Evolutionary conservation across 2,329 filamentous ascomycete species (phyloP).

Genomic region (Trichoderma sp.): DNA sequence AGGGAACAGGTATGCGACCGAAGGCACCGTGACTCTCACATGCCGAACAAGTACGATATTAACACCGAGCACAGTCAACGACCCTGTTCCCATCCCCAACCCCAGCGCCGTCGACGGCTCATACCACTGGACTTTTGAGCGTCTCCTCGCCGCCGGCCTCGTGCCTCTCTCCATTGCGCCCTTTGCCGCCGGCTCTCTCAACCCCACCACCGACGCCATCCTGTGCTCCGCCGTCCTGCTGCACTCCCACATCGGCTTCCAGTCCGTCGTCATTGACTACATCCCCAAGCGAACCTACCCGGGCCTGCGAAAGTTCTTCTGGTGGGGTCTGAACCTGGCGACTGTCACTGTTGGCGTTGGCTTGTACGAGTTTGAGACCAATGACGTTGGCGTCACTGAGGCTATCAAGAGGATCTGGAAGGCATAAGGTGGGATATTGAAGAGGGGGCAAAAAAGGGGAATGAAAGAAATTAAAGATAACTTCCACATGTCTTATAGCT

Average conservation of each 20-base stretch:
- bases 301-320: conserved; percentile 63
- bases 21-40: background rate
- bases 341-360: conserved; percentile 83
- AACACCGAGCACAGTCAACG: conserved; percentile 67
- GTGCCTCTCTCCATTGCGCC: conserved; percentile 86
- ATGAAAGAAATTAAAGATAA: background rate
- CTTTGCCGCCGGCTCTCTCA: conserved; percentile 88
- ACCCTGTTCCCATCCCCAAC: conserved; percentile 73
- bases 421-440: conserved; percentile 53
- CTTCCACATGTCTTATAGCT: background rate
- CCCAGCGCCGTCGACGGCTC: conserved; percentile 80
- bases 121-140: conserved; percentile 99
- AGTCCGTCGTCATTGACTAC: conserved; percentile 90
- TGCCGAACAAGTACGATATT: background rate
- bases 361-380: conserved; percentile 98
- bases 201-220: conserved; percentile 83
- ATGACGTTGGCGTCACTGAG: conserved; percentile 93
- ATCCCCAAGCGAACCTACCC: conserved; percentile 73
- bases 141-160: conserved; percentile 75
- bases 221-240: conserved; percentile 81
- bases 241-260: conserved; percentile 95
- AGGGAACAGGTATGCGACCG: conserved; percentile 67
- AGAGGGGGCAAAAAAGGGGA: background rate
- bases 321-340: conserved; percentile 76
- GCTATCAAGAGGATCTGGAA: conserved; percentile 86